phyloP scores from a whole-genome alignment of 441 rosid genomes.

The Populus hybrid region DNA sequence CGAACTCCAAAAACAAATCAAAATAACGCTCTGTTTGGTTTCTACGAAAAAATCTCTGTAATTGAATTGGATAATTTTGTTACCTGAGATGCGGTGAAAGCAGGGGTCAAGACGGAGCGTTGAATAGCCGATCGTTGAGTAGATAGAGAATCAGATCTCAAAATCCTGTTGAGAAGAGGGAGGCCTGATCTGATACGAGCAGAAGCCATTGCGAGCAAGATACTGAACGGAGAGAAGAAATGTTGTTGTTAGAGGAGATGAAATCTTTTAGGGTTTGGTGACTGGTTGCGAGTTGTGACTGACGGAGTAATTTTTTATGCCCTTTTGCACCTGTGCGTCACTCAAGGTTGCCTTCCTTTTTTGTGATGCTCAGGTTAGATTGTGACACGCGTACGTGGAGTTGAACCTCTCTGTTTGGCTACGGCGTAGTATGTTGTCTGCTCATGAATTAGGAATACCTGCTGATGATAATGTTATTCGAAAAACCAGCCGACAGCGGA shows the following conservation, averaged over 20 bases:
- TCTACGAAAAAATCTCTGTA: not conserved
- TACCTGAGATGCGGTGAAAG: constrained; percentile 43
- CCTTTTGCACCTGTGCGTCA: not conserved
- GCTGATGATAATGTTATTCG: too few relatives aligned
- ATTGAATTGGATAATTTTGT: not conserved
- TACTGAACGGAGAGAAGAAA: not conserved
- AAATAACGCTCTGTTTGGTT: too few relatives aligned
- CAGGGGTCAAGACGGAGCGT: constrained; percentile 32
- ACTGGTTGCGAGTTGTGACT: not conserved
- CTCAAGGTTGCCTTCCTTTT: not conserved
- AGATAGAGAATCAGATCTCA: constrained; percentile 39
- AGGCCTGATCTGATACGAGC: constrained; percentile 67
- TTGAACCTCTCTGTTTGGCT: not conserved
- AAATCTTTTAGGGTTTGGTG: not conserved
- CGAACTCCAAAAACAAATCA: not conserved
- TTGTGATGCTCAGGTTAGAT: not conserved
- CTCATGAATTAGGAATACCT: not conserved
- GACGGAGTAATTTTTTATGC: not conserved
- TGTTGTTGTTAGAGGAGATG: not conserved
- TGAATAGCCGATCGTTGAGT: constrained; percentile 39
- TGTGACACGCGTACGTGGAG: not conserved
- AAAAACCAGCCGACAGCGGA: too few relatives aligned
- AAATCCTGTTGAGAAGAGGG: constrained; percentile 43
- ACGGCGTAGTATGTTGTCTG: not conserved
- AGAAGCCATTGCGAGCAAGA: constrained; percentile 36